Percentiles rank a stretch among this genome's conserved stretches.
phyloP scores from a whole-genome alignment of 176 grass and related monocot species.

The Elymus sibiricus region DNA sequence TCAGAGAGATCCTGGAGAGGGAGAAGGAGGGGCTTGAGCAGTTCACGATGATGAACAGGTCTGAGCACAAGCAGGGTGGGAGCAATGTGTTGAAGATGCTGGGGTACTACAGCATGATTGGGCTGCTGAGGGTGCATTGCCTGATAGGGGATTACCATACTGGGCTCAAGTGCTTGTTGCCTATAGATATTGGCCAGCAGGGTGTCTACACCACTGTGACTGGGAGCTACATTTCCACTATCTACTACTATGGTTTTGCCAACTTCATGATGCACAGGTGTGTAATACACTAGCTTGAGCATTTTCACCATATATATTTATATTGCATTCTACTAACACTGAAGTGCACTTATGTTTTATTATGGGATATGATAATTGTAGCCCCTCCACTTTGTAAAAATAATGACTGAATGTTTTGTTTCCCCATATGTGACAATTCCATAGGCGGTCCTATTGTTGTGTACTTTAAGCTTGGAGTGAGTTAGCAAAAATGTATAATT shows the following conservation, averaged over 20 bases:
- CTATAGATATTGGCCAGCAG: conserved; percentile 86
- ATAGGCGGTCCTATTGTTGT: neutral
- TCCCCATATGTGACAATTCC: neutral
- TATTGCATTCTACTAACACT: conserved; percentile 7
- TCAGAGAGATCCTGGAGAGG: conserved; percentile 78
- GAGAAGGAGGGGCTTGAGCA: conserved; percentile 90
- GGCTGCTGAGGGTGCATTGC: conserved; percentile 90
- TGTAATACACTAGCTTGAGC: neutral
- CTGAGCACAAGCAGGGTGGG: conserved; percentile 57
- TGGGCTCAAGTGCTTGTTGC: conserved; percentile 78
- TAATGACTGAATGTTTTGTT: neutral
- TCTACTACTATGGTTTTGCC: conserved; percentile 95
- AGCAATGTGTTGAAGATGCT: conserved; percentile 97
- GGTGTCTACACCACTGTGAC: conserved; percentile 88
- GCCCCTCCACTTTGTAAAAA: neutral
- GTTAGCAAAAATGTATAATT: neutral
- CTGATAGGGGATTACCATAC: conserved; percentile 92
- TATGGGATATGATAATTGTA: neutral
- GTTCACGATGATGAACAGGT: conserved; percentile 68
- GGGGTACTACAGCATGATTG: conserved; percentile 99
- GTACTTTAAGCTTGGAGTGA: neutral
- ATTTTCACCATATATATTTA: conserved; percentile 8
- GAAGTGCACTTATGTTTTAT: neutral
- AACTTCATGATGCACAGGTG: conserved; percentile 90
- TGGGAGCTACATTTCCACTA: conserved; percentile 83